A percentile compares a stretch with the other conserved stretches of the same genome.
Conservation (phyloP, 805 yeast species). For the Lipomyces mesembrius region DNA sequence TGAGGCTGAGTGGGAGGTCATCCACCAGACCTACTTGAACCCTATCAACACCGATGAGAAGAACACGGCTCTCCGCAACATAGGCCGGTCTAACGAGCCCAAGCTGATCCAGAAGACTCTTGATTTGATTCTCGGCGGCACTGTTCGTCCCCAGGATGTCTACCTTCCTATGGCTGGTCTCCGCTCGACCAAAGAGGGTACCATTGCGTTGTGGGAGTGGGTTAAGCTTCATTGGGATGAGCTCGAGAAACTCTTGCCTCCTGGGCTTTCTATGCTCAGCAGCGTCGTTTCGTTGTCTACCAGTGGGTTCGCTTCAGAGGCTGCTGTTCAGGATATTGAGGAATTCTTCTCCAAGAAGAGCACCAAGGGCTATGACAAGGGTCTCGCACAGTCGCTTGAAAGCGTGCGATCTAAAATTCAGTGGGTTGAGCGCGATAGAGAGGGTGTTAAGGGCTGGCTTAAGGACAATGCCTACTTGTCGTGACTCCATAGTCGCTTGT, state of each 20-base stretch:
- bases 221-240: conserved; percentile 69
- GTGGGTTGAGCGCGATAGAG: conserved; percentile 54
- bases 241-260: conserved; percentile 70
- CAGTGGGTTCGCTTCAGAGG: conserved; percentile 62
- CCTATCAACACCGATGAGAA: conserved; percentile 70
- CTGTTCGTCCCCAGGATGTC: conserved; percentile 69
- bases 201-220: conserved; percentile 77
- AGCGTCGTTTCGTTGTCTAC: conserved; percentile 68
- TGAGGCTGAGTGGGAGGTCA: conserved; percentile 62
- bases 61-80: conserved; percentile 66
- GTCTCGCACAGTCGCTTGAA: conserved; percentile 62
- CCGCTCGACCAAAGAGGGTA: conserved; percentile 65
- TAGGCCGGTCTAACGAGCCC: conserved; percentile 65
- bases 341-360: conserved; percentile 55
- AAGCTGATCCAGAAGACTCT: conserved; percentile 61
- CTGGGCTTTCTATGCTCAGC: conserved; percentile 79
- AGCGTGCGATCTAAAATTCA: conserved; percentile 54
- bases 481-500: conserved; percentile 20
- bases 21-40: conserved; percentile 62
- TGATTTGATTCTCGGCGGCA: conserved; percentile 60
- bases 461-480: conserved; percentile 30
- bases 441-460: conserved; percentile 42
- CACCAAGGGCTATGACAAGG: conserved; percentile 63
- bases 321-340: conserved; percentile 49
- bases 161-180: conserved; percentile 78